phyloP scores from a whole-genome alignment of 345 rosid species.

The Mangifera indica region DNA sequence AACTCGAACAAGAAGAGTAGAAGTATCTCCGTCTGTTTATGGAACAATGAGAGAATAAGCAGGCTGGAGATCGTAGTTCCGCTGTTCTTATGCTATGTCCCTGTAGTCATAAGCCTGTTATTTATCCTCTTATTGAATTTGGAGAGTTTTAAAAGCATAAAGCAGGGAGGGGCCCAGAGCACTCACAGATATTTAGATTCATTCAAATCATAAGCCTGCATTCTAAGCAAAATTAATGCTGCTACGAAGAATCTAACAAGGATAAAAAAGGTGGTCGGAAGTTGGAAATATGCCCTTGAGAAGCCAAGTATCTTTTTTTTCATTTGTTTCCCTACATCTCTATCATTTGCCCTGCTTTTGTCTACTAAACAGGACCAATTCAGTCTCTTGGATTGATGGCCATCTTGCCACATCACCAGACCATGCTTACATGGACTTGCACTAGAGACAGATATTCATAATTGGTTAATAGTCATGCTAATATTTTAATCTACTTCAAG shows the following conservation, averaged over 20 bases:
- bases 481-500: slow-evolving; percentile 19
- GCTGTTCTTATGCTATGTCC: slow-evolving; percentile 43
- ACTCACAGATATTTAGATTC: slow-evolving; percentile 50
- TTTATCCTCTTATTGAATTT: slow-evolving; percentile 48
- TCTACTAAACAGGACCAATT: slow-evolving; percentile 31
- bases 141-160: slow-evolving; percentile 57
- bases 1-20: not conserved
- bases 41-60: slow-evolving; percentile 39
- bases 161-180: slow-evolving; percentile 57
- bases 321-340: slow-evolving; percentile 40
- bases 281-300: slow-evolving; percentile 51
- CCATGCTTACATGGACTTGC: slow-evolving; percentile 34
- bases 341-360: slow-evolving; percentile 53
- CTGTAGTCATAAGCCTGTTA: slow-evolving; percentile 53
- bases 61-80: slow-evolving; percentile 35
- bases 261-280: slow-evolving; percentile 52
- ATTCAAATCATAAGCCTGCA: slow-evolving; percentile 55
- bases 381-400: slow-evolving; percentile 28
- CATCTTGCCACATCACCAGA: slow-evolving; percentile 40
- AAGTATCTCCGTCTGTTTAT: slow-evolving; percentile 37
- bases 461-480: slow-evolving; percentile 2
- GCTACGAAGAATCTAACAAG: slow-evolving; percentile 69
- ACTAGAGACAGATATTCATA: slow-evolving; percentile 20
- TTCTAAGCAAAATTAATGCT: slow-evolving; percentile 68
- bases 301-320: slow-evolving; percentile 78